Conservation (phyloP, 164 flowering plant species). For the Aristolochia californica region DNA sequence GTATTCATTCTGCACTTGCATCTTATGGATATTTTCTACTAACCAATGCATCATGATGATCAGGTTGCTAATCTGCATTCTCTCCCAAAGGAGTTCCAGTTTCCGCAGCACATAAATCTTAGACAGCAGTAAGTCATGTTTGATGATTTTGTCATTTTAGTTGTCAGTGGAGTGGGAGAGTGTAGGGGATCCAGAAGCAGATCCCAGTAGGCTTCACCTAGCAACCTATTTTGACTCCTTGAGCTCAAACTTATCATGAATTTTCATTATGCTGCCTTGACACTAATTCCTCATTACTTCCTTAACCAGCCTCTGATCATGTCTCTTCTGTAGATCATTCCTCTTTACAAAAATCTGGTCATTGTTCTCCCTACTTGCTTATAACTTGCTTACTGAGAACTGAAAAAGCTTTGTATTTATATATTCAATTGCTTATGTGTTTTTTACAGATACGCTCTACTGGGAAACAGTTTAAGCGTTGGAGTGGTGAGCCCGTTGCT, state of each 20-base stretch:
- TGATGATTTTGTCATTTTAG: conserved; percentile 1
- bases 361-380: not conserved
- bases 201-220: not conserved
- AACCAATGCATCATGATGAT: not conserved
- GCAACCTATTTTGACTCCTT: too few species aligned
- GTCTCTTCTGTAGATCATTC: not conserved
- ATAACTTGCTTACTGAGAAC: not conserved
- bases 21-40: not conserved
- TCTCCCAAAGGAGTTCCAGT: conserved; percentile 66
- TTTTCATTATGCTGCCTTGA: too few species aligned
- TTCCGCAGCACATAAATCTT: conserved; percentile 64
- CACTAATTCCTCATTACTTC: too few species aligned
- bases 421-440: too few species aligned
- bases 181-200: not conserved
- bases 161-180: not conserved
- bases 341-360: not conserved
- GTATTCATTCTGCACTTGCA: not conserved
- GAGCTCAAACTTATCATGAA: too few species aligned
- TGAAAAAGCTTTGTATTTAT: not conserved
- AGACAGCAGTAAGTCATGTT: conserved; percentile 53
- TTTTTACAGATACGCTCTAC: conserved; percentile 65
- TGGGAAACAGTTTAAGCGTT: conserved; percentile 90
- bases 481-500: conserved; percentile 69
- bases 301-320: too few species aligned
- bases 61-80: conserved; percentile 97